Base-by-base conservation (phyloP, 345 rosid species). In the Limnanthes douglasii region DNA sequence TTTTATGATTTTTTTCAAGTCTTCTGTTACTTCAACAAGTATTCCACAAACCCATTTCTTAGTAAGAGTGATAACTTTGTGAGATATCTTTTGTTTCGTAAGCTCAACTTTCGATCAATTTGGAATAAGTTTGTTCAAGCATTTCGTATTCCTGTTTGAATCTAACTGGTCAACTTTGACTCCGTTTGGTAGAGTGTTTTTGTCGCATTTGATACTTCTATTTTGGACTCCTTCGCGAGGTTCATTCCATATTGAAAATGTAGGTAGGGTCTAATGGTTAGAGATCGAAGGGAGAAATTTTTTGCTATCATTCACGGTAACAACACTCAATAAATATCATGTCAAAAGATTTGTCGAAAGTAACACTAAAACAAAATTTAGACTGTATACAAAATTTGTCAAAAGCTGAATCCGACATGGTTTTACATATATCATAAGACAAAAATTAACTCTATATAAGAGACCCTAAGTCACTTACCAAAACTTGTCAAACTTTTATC, bases 41-140 rank as follows among this genome's bases (percentile, higher is more conserved):
- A 69, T 74, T 5, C 97, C 95, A 11, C 77, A 67, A 16, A 88
- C 65, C 97, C 95, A 88, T 59, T 64, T 88, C 75, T 70, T 88
- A 1, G 66, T 68, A 31, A 43, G 41, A n/a, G 50, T 11, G 3
- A 36, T 46, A 15, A 69, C 29, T 33, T 56, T 41, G 34, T 51
- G 41, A 32, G 50, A 42, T 6, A 27, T 10, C 29, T 61, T 54
- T 45, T 55, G 69, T 2, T 49, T 57, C 18, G 5, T 6, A 10
- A 24, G 31, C 22, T 49, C 26, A 42, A 42, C 51, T 34, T 47
- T 23, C 32, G 40, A 40, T 36, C 77, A 81, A 50, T 72, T 72
- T 10, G 44, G 64, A 13, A 12, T 31, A 33, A 37, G 43, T 45
- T 40, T 58, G 34, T 46, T 51, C 24, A 8, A 20, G 0, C 8